Base-by-base conservation (phyloP, 192 early-diverging fungal species). In the Coemansia sp. region DNA sequence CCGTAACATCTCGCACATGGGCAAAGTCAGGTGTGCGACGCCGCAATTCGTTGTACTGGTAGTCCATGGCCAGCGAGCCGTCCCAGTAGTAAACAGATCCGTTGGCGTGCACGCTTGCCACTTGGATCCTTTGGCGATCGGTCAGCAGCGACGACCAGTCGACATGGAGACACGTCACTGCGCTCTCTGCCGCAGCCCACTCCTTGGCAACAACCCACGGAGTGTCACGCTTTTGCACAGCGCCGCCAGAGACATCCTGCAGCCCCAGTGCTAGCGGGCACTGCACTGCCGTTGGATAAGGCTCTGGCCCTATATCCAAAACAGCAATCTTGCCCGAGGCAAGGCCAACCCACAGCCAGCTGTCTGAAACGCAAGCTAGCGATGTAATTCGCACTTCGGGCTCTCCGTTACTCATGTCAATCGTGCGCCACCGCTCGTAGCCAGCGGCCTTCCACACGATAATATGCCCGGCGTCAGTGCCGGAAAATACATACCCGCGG, bases 21-120 rank as follows among this genome's bases (percentile, higher is more conserved):
- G 85, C 85, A 58, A 86, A 91, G 35, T 87, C 83, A 42, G 65
- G 57, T 52, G 85, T 85, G 22, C 83, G 84, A 1, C 81, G 67
- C 22, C 79, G 66, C 80, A 95, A 82, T 64, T 86, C 81, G 29
- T 78, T 65, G 37, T 85, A 85, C 85, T 63, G 65, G 3, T 52
- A 42, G 60, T 74, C 68, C 43, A 58, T 44, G 6, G 58, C 58
- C 58, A 81, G 65, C 52, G 56, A 38, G 17, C 73, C 78, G 41
- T 81, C 78, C 78, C 78, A 81, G 60, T 68, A 80, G 58, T 52
- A 70, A 33, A 74, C 68, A 1, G 77, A 74, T 2, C 77, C 77
- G 57, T 63, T 67, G 14, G 70, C 60, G 38, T 80, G 77, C 14
- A 70, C 77, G 44, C 63, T 74, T 15, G 71, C 67, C 18, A 70